Conservation (phyloP, 768 basidiomycete species). For the Porphyrellus cyaneotinctus region DNA sequence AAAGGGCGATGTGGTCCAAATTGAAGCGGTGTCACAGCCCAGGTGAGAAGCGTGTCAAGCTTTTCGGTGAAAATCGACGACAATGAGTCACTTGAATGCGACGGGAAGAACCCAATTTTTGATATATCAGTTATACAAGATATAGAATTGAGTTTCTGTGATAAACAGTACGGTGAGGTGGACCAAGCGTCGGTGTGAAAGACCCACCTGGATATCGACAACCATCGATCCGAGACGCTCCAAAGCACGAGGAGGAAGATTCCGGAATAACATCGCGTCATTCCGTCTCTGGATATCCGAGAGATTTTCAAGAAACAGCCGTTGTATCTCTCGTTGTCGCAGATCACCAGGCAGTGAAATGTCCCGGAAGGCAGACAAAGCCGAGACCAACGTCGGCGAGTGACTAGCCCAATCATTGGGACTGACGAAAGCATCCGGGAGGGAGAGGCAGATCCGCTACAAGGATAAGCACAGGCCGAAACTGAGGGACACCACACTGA, state of each 20-base stretch:
- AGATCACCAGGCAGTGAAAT: constrained; percentile 15
- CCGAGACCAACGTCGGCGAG: constrained; percentile 32
- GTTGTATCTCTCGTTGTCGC: constrained; percentile 42
- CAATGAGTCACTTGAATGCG: constrained; percentile 33
- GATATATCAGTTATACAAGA: constrained; percentile 59
- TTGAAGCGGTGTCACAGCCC: constrained; percentile 77
- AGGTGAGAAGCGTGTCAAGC: constrained; percentile 70
- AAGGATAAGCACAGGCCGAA: neutral
- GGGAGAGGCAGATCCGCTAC: constrained; percentile 65
- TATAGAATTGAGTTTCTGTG: constrained; percentile 73
- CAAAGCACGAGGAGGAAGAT: constrained; percentile 57
- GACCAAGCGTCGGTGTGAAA: neutral
- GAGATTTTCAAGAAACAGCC: constrained; percentile 53
- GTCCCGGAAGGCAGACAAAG: constrained; percentile 41
- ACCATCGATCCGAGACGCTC: constrained; percentile 61
- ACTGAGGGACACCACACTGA: constrained; percentile 26
- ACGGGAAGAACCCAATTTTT: constrained; percentile 54
- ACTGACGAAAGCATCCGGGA: constrained; percentile 71
- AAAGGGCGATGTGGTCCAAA: constrained; percentile 80
- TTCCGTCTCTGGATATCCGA: constrained; percentile 73
- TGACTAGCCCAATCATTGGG: constrained; percentile 64
- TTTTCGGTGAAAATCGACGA: constrained; percentile 55
- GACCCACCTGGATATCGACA: constrained; percentile 44
- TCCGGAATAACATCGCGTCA: constrained; percentile 73
- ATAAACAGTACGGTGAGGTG: neutral